Conservation (phyloP, 768 basidiomycete genomes). For the Boletus coccyginus region DNA sequence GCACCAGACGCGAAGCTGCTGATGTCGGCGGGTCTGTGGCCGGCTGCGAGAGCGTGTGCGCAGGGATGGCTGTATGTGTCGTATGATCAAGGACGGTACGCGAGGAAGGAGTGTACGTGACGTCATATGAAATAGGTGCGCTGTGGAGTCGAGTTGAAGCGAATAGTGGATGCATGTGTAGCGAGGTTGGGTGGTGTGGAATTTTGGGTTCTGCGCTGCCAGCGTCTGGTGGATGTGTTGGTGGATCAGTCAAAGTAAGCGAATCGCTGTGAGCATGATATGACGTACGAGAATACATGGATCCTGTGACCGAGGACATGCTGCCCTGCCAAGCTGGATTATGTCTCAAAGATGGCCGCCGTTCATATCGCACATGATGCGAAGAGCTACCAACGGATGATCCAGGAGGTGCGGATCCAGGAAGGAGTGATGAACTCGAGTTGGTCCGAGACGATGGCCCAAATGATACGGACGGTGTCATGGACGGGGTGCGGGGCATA, state of each 20-base stretch:
- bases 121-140: slow-evolving; percentile 63
- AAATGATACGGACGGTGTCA: slow-evolving; percentile 33
- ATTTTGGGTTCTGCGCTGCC: slow-evolving; percentile 25
- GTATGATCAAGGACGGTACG: slow-evolving; percentile 55
- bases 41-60: slow-evolving; percentile 56
- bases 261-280: not conserved
- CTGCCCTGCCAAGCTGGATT: slow-evolving; percentile 47
- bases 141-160: slow-evolving; percentile 53
- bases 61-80: slow-evolving; percentile 52
- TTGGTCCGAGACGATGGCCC: slow-evolving; percentile 48
- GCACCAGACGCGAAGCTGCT: slow-evolving; percentile 44
- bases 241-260: slow-evolving; percentile 6
- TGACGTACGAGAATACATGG: slow-evolving; percentile 41
- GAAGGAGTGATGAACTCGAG: slow-evolving; percentile 48
- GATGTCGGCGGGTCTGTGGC: slow-evolving; percentile 60
- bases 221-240: slow-evolving; percentile 6
- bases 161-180: slow-evolving; percentile 65
- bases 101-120: slow-evolving; percentile 54
- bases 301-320: slow-evolving; percentile 37
- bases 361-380: slow-evolving; percentile 38
- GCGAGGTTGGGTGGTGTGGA: slow-evolving; percentile 29
- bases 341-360: slow-evolving; percentile 46
- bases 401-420: slow-evolving; percentile 37
- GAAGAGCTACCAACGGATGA: slow-evolving; percentile 40
- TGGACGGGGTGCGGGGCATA: slow-evolving; percentile 28